Percentiles rank a stretch among this genome's conserved stretches.
Conservation (phyloP, 148 eudicot genomes). For the Camellia granthamiana region DNA sequence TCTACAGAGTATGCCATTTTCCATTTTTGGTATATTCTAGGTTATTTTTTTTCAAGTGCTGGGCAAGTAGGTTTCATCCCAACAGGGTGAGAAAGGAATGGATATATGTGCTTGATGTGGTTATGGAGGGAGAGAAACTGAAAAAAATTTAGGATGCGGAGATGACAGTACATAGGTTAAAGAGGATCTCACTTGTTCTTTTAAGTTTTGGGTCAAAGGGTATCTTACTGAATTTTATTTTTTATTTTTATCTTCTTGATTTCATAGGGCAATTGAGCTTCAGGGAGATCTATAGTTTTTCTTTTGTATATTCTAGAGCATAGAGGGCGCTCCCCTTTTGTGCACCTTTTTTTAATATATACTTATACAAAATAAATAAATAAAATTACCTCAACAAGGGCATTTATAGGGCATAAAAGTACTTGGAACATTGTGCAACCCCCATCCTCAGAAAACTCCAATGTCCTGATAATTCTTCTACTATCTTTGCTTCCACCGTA, state of each 20-base stretch:
- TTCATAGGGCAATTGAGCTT: neutral
- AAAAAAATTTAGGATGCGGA: neutral
- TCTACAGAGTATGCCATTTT: no score
- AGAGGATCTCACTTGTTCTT: neutral
- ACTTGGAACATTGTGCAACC: conserved; percentile 55
- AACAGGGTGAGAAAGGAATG: neutral
- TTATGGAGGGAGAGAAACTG: neutral
- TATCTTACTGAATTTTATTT: neutral
- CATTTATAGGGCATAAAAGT: conserved; percentile 57
- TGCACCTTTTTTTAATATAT: neutral
- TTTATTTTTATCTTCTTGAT: neutral
- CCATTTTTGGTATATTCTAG: no score
- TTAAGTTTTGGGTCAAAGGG: neutral
- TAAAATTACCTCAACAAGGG: conserved; percentile 46
- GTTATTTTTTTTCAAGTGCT: neutral
- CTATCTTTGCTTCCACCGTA: conserved; percentile 52
- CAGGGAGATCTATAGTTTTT: neutral
- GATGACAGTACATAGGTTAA: neutral
- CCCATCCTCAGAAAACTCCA: conserved; percentile 53
- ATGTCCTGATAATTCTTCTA: conserved; percentile 43
- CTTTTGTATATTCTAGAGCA: neutral
- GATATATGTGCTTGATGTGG: neutral
- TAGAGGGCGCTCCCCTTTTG: neutral
- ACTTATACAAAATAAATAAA: neutral
- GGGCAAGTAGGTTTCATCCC: neutral